phyloP scores from a whole-genome alignment of 106 monocot species.

The Iris macrosiphon region DNA sequence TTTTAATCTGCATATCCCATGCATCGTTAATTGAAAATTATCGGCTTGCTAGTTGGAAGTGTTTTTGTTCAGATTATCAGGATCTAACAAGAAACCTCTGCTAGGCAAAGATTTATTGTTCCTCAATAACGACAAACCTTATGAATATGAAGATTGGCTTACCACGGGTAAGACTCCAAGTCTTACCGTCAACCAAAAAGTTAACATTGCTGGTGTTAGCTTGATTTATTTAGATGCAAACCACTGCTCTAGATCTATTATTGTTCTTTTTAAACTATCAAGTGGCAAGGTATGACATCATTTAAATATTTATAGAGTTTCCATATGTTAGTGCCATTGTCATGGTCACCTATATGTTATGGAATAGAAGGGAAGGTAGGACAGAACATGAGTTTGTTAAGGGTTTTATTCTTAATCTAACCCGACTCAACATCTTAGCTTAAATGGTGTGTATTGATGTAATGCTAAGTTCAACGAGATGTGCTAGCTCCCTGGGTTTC shows the following conservation, averaged over 20 bases:
- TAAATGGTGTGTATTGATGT: no score
- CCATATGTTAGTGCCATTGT: no score
- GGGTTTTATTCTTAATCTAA: no score
- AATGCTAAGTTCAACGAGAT: no score
- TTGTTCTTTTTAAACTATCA: conserved; percentile 79
- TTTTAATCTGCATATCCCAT: no score
- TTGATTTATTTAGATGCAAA: conserved; percentile 86
- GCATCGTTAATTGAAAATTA: background rate
- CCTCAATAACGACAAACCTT: conserved; percentile 68
- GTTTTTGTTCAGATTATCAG: conserved; percentile 37
- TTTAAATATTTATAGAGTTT: no score
- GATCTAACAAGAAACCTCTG: conserved; percentile 62
- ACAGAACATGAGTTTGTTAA: no score
- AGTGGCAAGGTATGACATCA: conserved; percentile 56
- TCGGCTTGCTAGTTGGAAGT: background rate
- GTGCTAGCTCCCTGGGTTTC: no score
- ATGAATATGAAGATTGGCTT: conserved; percentile 76
- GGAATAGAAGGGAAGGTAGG: no score
- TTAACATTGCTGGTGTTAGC: conserved; percentile 43
- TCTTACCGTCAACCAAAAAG: conserved; percentile 66
- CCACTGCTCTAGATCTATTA: conserved; percentile 82
- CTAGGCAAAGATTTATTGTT: conserved; percentile 86
- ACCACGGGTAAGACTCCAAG: conserved; percentile 54
- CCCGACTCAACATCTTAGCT: no score
- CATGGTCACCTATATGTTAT: no score